Evolutionary conservation across 768 basidiomycete genomes (phyloP).

Genomic region (Xerocomus spinulosus): DNA sequence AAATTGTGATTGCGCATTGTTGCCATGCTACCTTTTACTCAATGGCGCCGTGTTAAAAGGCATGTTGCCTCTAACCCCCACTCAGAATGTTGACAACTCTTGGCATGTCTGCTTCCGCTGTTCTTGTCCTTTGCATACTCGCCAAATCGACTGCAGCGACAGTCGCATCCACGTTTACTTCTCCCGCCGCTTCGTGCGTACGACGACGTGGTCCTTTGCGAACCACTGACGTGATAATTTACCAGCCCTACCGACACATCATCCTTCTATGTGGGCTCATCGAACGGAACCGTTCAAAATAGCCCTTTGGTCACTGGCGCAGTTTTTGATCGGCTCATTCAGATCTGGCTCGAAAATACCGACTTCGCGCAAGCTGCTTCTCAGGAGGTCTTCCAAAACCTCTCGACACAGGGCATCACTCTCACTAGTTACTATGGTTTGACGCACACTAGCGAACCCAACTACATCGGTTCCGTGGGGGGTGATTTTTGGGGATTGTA

Average conservation of each 20-base stretch:
- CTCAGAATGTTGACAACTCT: background rate
- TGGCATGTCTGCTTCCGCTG: slow-evolving; percentile 5
- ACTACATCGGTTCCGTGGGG: slow-evolving; percentile 45
- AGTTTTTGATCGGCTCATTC: slow-evolving; percentile 42
- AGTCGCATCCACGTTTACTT: slow-evolving; percentile 19
- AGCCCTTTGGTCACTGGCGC: slow-evolving; percentile 35
- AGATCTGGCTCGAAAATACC: slow-evolving; percentile 60
- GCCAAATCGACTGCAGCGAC: slow-evolving; percentile 12
- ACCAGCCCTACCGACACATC: slow-evolving; percentile 22
- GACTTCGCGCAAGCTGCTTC: slow-evolving; percentile 36
- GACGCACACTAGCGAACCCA: slow-evolving; percentile 59
- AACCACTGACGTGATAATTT: slow-evolving; percentile 1
- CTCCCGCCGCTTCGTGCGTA: slow-evolving; percentile 22
- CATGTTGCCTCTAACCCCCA: background rate
- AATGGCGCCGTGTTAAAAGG: background rate
- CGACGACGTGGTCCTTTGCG: background rate
- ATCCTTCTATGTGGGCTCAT: slow-evolving; percentile 38
- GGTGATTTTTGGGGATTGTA: slow-evolving; percentile 50
- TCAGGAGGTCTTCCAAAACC: slow-evolving; percentile 26
- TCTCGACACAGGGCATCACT: slow-evolving; percentile 48
- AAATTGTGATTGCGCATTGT: too few species aligned
- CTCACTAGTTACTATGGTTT: slow-evolving; percentile 44
- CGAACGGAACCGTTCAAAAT: slow-evolving; percentile 39
- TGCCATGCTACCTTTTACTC: slow-evolving; percentile 6
- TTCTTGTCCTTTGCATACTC: slow-evolving; percentile 16